These are phyloP conservation scores for Salvia hispanica DNA, from an alignment of 257 asterid genomes.

Conservation along the genomic window DNA sequence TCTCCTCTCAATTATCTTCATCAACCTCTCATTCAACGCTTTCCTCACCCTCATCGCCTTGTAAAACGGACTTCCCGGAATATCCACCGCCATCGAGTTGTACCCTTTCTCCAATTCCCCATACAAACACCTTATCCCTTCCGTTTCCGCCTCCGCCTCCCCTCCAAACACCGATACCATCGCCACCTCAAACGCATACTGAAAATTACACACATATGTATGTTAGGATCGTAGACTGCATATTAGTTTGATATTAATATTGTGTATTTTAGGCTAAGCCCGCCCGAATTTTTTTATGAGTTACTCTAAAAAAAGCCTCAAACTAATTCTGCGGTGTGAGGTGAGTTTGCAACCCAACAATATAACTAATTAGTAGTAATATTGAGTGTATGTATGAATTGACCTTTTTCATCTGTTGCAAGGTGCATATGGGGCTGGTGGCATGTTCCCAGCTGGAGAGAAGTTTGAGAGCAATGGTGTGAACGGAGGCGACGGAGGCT, in stretches of 20 bases:
- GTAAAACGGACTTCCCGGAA: conserved; percentile 60
- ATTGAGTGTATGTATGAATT: no score
- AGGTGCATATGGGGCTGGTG: conserved; percentile 36
- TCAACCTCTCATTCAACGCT: conserved; percentile 41
- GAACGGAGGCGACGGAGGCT: conserved; percentile 41
- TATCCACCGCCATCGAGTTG: conserved; percentile 69
- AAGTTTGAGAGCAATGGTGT: conserved; percentile 42
- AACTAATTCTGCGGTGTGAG: no score
- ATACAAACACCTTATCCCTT: conserved; percentile 48
- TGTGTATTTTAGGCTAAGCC: no score
- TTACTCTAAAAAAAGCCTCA: no score
- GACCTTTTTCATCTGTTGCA: conserved; percentile 64
- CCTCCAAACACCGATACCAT: conserved; percentile 58
- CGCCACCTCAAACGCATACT: conserved; percentile 84
- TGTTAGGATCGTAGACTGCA: no score
- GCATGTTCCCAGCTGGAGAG: conserved; percentile 50
- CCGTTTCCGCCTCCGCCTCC: conserved; percentile 39
- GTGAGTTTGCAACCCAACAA: no score
- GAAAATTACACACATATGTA: background rate
- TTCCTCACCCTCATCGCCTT: conserved; percentile 73
- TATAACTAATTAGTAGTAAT: no score
- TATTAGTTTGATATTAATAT: no score
- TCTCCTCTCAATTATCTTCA: conserved; percentile 51
- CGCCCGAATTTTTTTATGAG: no score
- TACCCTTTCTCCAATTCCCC: conserved; percentile 60